Conservation (phyloP, 1,284 basidiomycete species). For the Cutaneotrichosporon curvatum region DNA sequence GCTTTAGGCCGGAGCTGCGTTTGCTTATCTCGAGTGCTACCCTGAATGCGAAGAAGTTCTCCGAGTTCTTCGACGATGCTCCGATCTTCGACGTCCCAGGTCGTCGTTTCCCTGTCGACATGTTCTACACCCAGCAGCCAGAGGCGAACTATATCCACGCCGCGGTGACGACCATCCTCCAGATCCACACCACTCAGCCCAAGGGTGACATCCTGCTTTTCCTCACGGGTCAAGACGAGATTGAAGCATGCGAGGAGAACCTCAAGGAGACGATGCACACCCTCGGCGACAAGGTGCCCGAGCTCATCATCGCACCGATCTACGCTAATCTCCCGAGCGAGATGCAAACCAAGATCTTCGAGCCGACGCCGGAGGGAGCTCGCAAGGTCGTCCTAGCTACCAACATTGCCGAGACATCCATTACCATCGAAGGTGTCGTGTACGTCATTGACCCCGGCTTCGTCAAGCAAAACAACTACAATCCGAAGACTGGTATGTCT, state of each 20-base stretch:
- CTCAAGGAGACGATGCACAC: constrained; percentile 90
- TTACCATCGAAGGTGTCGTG: constrained; percentile 95
- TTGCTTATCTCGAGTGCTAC: constrained; percentile 93
- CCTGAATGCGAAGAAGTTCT: constrained; percentile 92
- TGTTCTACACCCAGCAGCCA: constrained; percentile 95
- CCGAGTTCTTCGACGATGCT: constrained; percentile 88
- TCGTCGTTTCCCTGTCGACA: constrained; percentile 94
- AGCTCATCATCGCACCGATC: constrained; percentile 92
- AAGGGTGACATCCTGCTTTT: constrained; percentile 98
- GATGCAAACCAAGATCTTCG: constrained; percentile 99
- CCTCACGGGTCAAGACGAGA: constrained; percentile 98
- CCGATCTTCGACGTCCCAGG: constrained; percentile 95
- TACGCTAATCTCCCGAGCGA: constrained; percentile 97
- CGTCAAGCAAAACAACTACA: constrained; percentile 96
- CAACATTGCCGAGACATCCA: constrained; percentile 97
- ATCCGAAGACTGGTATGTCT: constrained; percentile 93
- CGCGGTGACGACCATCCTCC: constrained; percentile 96
- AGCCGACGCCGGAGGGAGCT: constrained; percentile 92
- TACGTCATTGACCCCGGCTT: constrained; percentile 98
- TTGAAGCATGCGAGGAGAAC: constrained; percentile 93
- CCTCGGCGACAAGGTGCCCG: constrained; percentile 89
- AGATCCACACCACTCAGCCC: constrained; percentile 97
- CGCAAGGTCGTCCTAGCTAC: constrained; percentile 96
- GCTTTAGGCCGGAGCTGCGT: constrained; percentile 85
- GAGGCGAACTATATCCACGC: constrained; percentile 98